Percentiles rank a stretch among this genome's conserved stretches.
phyloP scores from a whole-genome alignment of 2,329 filamentous ascomycete genomes.

The Penicillium sp. region DNA sequence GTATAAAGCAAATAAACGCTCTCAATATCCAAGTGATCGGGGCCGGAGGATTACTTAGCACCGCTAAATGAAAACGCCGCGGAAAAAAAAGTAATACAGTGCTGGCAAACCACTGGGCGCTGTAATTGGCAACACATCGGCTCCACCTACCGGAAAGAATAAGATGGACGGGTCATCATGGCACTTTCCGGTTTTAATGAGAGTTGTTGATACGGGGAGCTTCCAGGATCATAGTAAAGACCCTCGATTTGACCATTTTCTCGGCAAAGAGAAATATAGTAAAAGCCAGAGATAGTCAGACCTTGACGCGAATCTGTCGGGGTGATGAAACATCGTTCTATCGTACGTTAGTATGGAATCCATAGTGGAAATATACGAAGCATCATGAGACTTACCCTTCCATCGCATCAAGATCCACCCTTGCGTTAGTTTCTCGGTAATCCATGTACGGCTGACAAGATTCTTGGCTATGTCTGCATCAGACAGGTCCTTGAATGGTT shows the following conservation, averaged over 20 bases:
- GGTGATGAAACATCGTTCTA: slow-evolving; percentile 52
- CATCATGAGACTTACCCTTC: slow-evolving; percentile 42
- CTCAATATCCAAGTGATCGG: neutral
- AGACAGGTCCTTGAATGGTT: slow-evolving; percentile 48
- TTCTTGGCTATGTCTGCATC: slow-evolving; percentile 47
- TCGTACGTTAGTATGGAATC: slow-evolving; percentile 9
- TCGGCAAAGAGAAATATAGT: slow-evolving; percentile 50
- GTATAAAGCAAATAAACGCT: neutral
- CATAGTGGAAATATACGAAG: neutral
- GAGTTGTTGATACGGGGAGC: slow-evolving; percentile 51
- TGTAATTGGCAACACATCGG: neutral
- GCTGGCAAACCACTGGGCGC: neutral
- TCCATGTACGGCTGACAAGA: slow-evolving; percentile 46
- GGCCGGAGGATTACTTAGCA: neutral
- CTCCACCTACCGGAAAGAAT: slow-evolving; percentile 40
- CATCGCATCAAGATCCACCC: slow-evolving; percentile 54
- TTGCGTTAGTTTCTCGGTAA: slow-evolving; percentile 41
- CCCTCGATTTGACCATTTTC: slow-evolving; percentile 49
- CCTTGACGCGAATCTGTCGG: slow-evolving; percentile 48
- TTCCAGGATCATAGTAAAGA: slow-evolving; percentile 51
- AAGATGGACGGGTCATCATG: slow-evolving; percentile 44
- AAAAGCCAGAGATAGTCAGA: slow-evolving; percentile 53
- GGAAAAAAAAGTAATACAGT: neutral
- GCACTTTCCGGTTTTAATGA: slow-evolving; percentile 42
- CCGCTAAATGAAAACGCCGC: neutral